Base-by-base conservation (phyloP, 371 early-diverging fungal species). In the Sporodiniella umbellata region DNA sequence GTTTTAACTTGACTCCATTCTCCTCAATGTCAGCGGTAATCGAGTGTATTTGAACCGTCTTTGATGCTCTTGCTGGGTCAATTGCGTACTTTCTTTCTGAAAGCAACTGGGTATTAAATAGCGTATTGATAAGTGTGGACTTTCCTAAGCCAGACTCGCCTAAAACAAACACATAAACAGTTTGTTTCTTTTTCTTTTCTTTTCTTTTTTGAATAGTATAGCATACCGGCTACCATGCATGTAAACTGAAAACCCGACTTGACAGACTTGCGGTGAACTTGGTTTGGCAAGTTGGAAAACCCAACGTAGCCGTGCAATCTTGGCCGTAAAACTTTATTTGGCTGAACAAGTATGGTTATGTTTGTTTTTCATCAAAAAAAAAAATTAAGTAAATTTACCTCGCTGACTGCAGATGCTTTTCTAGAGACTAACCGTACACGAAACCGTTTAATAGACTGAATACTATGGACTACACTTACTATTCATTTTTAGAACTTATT, bases 201-300 rank as follows among this genome's bases (percentile, higher is more conserved):
- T n/a, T 44, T 25, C 19, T 18, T 7, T 38, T n/a, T 10, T n/a
- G 31, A n/a, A 28, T 15, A 33, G 25, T 15, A 10, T 14, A 33
- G 11, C 4, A 38, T 68, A 72, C 93, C 98, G 42, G 94, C 98
- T 22, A 94, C 93, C 96, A 98, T 96, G 62, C 94, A 66, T 44
- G 95, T 97, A 65, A 98, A 98, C 56, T 94, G 88, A 78, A 99
- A 98, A 5, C 99, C 99, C 66, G 92, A 92, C 74, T 97, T 96
- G 53, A 99, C 90, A 3, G 93, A 91, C 68, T 94, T 95, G 59
- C 96, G 87, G 72, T 98, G 97, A 44, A 97, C 92, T 79, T 99
- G 99, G 75, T 97, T 95, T 45, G 99, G 99, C 52, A 97, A 81
- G 74, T 93, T 94, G 63, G 94, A 86, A 70, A 99, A 96, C 14